A percentile compares a stretch with the other conserved stretches of the same genome.
phyloP scores from a whole-genome alignment of 2,329 filamentous ascomycete genomes.

The Epichloe gansuensis region DNA sequence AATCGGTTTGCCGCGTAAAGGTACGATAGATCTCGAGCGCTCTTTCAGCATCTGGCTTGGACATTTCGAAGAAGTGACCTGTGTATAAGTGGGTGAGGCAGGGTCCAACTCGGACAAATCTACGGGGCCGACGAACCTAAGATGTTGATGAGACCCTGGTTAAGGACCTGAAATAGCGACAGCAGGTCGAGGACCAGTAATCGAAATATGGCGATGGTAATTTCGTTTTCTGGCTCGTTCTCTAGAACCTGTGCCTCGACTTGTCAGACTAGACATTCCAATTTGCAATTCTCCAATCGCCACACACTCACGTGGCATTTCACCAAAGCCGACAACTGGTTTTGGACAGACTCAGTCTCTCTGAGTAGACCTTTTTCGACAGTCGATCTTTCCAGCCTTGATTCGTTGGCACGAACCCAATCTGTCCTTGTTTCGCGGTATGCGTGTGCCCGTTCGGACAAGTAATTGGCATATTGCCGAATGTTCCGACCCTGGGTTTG shows the following conservation, averaged over 20 bases:
- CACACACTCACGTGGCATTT: slow-evolving; percentile 66
- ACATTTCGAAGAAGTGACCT: slow-evolving; percentile 99
- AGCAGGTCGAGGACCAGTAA: slow-evolving; percentile 82
- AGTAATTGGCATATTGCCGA: slow-evolving; percentile 77
- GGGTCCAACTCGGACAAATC: slow-evolving; percentile 4
- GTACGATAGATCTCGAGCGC: slow-evolving; percentile 84
- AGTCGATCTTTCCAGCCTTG: slow-evolving; percentile 68
- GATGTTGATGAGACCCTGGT: slow-evolving; percentile 94
- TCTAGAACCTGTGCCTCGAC: slow-evolving; percentile 55
- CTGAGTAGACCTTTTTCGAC: slow-evolving; percentile 87
- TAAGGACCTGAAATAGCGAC: slow-evolving; percentile 85
- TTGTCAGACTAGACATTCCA: neutral
- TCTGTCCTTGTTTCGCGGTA: slow-evolving; percentile 78
- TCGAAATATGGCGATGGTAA: slow-evolving; percentile 86
- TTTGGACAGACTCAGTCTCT: slow-evolving; percentile 83
- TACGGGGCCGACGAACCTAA: slow-evolving; percentile 48
- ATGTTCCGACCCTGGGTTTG: slow-evolving; percentile 95
- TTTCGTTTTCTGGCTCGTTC: slow-evolving; percentile 87
- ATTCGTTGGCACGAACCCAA: slow-evolving; percentile 74
- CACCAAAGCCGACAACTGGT: slow-evolving; percentile 71
- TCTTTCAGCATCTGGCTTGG: slow-evolving; percentile 80
- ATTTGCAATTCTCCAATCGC: neutral
- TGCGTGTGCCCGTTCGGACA: slow-evolving; percentile 67
- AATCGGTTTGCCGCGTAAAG: slow-evolving; percentile 85
- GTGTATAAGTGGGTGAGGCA: slow-evolving; percentile 11